Percentiles rank a stretch among this genome's conserved stretches.
Evolutionary conservation across 2,329 filamentous ascomycete species (phyloP).

Genomic region (Stagonosporopsis vannaccii): DNA sequence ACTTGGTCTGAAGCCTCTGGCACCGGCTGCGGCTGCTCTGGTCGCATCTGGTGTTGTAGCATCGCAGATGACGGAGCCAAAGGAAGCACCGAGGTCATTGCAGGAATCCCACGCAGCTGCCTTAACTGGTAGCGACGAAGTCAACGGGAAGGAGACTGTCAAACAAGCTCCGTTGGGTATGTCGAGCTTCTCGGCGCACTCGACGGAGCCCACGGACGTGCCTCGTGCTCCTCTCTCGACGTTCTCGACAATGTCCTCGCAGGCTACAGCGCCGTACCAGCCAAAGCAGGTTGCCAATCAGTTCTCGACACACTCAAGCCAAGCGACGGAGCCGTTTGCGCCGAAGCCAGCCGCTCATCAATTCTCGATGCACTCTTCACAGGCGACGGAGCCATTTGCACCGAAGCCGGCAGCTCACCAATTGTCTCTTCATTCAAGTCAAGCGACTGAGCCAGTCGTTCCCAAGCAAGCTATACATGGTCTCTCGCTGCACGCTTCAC

Average conservation of each 20-base stretch:
- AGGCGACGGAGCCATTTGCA: conserved; percentile 27
- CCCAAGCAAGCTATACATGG: not conserved
- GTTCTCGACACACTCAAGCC: conserved; percentile 21
- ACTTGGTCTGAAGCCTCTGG: conserved; percentile 24
- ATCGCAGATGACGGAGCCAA: conserved; percentile 38
- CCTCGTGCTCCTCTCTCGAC: conserved; percentile 25
- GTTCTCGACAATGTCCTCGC: conserved; percentile 32
- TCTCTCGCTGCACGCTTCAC: not conserved
- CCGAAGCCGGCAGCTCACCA: conserved; percentile 12
- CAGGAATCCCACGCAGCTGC: not conserved
- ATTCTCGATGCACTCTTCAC: conserved; percentile 24
- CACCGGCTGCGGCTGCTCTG: conserved; percentile 26
- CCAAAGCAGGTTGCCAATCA: conserved; percentile 5
- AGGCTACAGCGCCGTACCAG: conserved; percentile 36
- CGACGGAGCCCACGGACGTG: conserved; percentile 34
- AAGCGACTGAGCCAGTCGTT: conserved; percentile 7
- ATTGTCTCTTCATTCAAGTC: conserved; percentile 23
- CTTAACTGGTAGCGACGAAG: not conserved
- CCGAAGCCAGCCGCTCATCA: conserved; percentile 1
- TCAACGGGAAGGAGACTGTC: not conserved
- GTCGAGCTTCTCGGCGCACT: conserved; percentile 39
- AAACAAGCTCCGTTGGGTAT: conserved; percentile 26
- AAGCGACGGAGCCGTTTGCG: conserved; percentile 30
- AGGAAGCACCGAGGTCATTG: conserved; percentile 4
- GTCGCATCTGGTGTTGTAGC: conserved; percentile 37